Percentiles rank a stretch among this genome's conserved stretches.
Evolutionary conservation across 495 filamentous ascomycete species (phyloP).

Genomic region (Hypoxylon lenormandii): DNA sequence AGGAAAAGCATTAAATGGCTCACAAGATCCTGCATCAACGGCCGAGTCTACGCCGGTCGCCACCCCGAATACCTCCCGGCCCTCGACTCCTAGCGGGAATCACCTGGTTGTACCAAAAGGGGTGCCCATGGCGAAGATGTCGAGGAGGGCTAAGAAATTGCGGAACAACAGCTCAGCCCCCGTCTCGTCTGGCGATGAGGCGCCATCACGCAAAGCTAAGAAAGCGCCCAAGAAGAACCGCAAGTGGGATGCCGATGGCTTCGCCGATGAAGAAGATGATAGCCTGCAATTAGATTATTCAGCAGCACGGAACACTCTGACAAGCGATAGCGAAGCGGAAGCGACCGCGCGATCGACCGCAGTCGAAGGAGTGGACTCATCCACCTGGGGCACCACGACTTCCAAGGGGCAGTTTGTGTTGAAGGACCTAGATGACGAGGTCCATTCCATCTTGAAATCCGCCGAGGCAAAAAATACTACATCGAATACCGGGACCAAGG

Average conservation of each 20-base stretch:
- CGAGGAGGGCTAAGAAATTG: conserved; percentile 83
- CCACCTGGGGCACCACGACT: conserved; percentile 84
- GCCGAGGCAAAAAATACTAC: conserved; percentile 71
- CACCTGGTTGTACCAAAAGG: conserved; percentile 76
- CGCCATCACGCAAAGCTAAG: conserved; percentile 67
- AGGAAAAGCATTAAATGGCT: conserved; percentile 41
- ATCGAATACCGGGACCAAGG: conserved; percentile 57
- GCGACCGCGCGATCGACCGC: conserved; percentile 57
- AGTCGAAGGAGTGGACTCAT: conserved; percentile 78
- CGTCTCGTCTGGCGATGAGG: conserved; percentile 86
- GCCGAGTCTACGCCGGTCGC: conserved; percentile 72
- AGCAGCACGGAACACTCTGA: conserved; percentile 58
- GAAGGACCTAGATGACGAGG: conserved; percentile 91
- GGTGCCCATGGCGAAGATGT: conserved; percentile 77
- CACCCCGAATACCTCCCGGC: conserved; percentile 82
- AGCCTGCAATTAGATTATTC: conserved; percentile 85
- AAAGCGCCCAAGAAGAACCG: conserved; percentile 81
- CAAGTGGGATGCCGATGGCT: conserved; percentile 89
- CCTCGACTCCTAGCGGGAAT: conserved; percentile 74
- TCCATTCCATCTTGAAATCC: conserved; percentile 85
- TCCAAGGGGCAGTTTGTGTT: conserved; percentile 91
- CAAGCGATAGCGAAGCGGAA: conserved; percentile 68
- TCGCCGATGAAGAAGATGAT: conserved; percentile 86
- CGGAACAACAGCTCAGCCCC: conserved; percentile 71
- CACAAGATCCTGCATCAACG: conserved; percentile 60